Base-by-base conservation (phyloP, 2,329 filamentous ascomycete species). In the Pseudogymnoascus verrucosus region DNA sequence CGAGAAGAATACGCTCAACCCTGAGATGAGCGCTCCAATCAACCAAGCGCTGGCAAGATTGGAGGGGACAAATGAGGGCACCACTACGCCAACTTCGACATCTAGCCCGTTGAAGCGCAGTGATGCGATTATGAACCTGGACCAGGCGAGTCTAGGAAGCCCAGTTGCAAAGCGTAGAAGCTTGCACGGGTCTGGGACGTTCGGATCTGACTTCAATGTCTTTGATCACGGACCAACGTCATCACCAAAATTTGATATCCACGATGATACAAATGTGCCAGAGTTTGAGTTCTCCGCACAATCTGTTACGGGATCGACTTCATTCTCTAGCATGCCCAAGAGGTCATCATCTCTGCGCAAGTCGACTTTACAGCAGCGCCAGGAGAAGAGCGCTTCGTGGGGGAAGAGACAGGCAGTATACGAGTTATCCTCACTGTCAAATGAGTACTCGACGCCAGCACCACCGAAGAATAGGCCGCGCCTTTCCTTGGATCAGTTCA, bases 121-220 rank as follows among this genome's bases (percentile, higher is more conserved):
- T 72, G 93, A 98, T 78, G 89, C 90, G 47, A 88, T 89, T 61
- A 93, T 96, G 89, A 91, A 91, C 71, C 78, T 96, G 60, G 93
- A 96, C 71, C 89, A 90, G 67, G 82, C 86, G 28, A 88, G 83
- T 69, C 81, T 89, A 63, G 90, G 90, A 69, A 97, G 90, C 71
- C 93, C 95, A 0, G 90, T 93, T 65, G 90, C 93, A 57, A 97
- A 97, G 79, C 85, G 95, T 68, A 86, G 95, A 71, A 97, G 93
- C 76, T 77, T 96, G 69, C 91, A 96, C 74, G 89, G 89, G 60
- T 83, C 87, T 47, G 80, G 87, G n/a, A 84, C 78, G 68, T 79
- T 88, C 81, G 81, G 54, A 11, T 74, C 76, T 63, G 82, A 82
- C 68, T 89, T 91, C 72, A 91, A 86, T 73, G 86, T 96, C 36